Base-by-base conservation (phyloP, 495 filamentous ascomycete species). In the Haplographium delicatum region DNA sequence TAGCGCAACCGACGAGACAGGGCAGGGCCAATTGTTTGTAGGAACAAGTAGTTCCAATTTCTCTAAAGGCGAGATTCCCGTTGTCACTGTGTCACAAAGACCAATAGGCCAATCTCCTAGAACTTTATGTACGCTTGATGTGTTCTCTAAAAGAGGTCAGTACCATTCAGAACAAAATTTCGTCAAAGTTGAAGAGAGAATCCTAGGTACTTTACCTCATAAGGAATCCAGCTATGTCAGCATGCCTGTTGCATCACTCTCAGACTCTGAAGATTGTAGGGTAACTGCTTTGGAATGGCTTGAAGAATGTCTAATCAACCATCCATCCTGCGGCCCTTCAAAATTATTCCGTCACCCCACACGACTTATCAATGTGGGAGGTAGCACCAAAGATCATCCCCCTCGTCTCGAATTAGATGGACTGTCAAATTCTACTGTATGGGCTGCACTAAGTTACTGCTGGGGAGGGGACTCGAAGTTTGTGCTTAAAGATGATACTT, bases 401-500 rank as follows among this genome's bases (percentile, higher is more conserved):
- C 38, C 38, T 22, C 5, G 4, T 13, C 4, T 41, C 4, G 38
- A 41, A 13, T 3, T 41, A 4, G 22, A 41, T 19, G 16, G 4
- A 41, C 5, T 19, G 11, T 49, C 2, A 57, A 39, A 22, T 40
- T 13, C 16, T 15, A 50, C 27, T 5, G 27, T 37, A 18, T 65
- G 49, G 28, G 31, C 44, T 25, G 52, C 61, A 19, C 48, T 63
- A 4, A 58, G 50, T 16, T 59, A 61, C 42, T 53, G 56, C 19
- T 63, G 54, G 58, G 61, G 61, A 11, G 48, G 53, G 22, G 40
- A 46, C 16, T 33, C 49, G 13, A 33, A 26, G 15, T 59, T 59
- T 22, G 39, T 26, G 15, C 42, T 51, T 11, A 63, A 47, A 9
- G 27, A 30, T 9, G 33, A 30, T 11, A 57, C 37, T 16, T 23